Evolutionary conservation across 305 asterid species (phyloP), one percentile per base, ranked within the genome.

Genomic region (Fraxinus ornus): DNA sequence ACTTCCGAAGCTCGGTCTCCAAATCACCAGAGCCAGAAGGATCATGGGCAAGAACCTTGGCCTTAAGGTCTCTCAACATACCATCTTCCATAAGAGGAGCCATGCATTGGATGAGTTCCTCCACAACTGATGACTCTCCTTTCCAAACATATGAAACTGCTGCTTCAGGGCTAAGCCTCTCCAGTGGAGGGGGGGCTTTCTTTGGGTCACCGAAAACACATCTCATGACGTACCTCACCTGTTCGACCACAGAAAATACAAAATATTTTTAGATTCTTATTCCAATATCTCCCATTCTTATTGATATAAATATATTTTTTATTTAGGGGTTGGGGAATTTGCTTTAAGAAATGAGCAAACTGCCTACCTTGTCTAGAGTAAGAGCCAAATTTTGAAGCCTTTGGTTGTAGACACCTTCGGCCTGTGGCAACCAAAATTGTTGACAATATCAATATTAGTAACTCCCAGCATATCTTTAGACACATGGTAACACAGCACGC

Each of bases 361-460:
- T 24, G 71, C 81, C 78, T 82, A 97, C 99, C 99, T 97, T 97
- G 88, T 95, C 97, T 22, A 97, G 94, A 13, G 99, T 97, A 79
- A 97, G 95, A 83, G 99, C 98, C 92, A 97, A 88, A 91, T 97
- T 94, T 88, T 97, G 99, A 86, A 97, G 98, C 92, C 99, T 92
- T 83, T 92, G 98, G 83, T 92, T 93, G 91, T 90, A 97, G 75
- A 97, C 99, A 84, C 99, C 99, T 89, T 97, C 98, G 8, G 99
- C 99, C 99, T 96, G 85, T 33, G 88, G 79, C 83, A 85, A 78
- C 78, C 55, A 80, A 82, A 77, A 81, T 79, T 24, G 73, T 49
- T 39, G 33, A 80, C 22, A 80, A 75, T 74, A 80, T 10, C 49
- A 57, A 57, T 24, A 79, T 26, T 36, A 76, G 9, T n/a, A 76